Evolutionary conservation across 2,329 filamentous ascomycete genomes (phyloP).

Genomic region (Fusarium brevicatenulatum): DNA sequence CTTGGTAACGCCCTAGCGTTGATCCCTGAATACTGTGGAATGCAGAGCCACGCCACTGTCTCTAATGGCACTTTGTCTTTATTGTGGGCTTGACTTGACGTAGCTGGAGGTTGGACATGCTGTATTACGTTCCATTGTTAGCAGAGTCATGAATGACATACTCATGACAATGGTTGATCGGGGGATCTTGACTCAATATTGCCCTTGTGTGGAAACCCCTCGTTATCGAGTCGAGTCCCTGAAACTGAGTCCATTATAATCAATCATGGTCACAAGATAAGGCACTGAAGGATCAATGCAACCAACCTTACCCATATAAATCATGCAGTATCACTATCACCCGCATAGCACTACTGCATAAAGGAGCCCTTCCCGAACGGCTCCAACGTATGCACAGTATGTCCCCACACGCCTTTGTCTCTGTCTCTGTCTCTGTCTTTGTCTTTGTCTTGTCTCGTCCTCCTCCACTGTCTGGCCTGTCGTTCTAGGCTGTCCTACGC

Average conservation of each 20-base stretch:
- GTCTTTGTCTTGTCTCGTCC: no score
- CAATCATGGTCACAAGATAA: neutral
- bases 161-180: constrained; percentile 5
- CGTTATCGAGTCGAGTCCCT: neutral
- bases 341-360: constrained; percentile 23
- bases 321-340: constrained; percentile 32
- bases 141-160: constrained; percentile 1
- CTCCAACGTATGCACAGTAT: constrained; percentile 1
- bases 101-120: constrained; percentile 21
- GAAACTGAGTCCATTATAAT: neutral
- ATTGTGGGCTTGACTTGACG: constrained; percentile 21
- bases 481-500: neutral
- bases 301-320: constrained; percentile 19
- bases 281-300: constrained; percentile 4
- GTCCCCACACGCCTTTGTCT: constrained; percentile 2
- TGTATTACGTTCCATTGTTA: neutral
- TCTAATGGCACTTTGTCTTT: constrained; percentile 4
- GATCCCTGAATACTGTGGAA: constrained; percentile 34
- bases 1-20: constrained; percentile 27
- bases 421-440: neutral
- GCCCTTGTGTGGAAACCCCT: neutral
- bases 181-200: constrained; percentile 4
- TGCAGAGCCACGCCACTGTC: constrained; percentile 31
- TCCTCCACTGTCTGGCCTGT: neutral
- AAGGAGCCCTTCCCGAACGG: constrained; percentile 5